Percentiles rank a stretch among this genome's conserved stretches.
Evolutionary conservation across 768 basidiomycete genomes (phyloP).

Genomic region (Tulasnella sp.): DNA sequence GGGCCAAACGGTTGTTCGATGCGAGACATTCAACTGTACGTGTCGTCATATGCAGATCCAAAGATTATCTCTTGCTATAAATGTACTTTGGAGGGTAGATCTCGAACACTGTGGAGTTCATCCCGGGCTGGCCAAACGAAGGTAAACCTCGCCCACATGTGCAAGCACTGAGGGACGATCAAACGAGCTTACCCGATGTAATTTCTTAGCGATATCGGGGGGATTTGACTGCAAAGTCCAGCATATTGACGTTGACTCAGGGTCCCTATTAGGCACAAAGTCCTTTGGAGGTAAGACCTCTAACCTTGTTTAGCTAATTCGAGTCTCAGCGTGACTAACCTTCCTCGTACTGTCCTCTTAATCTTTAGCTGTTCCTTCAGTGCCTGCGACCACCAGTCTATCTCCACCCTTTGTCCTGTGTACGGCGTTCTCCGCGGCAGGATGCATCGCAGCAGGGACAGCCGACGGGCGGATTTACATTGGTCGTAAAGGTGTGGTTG

Average conservation of each 20-base stretch:
- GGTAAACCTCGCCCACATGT: constrained; percentile 10
- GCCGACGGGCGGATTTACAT: constrained; percentile 67
- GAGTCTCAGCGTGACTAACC: background rate
- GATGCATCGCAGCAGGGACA: constrained; percentile 55
- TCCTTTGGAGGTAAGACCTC: background rate
- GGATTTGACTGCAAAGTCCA: constrained; percentile 61
- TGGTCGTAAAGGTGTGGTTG: constrained; percentile 43
- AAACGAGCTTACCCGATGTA: background rate
- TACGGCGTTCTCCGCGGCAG: constrained; percentile 44
- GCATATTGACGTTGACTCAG: constrained; percentile 54
- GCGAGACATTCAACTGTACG: constrained; percentile 51
- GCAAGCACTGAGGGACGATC: background rate
- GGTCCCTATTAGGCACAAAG: constrained; percentile 30
- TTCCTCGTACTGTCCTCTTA: constrained; percentile 28
- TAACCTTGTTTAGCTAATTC: background rate
- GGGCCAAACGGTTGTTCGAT: constrained; percentile 44
- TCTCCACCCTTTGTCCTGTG: constrained; percentile 68
- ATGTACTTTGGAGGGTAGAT: constrained; percentile 29
- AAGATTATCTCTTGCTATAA: background rate
- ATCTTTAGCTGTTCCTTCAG: constrained; percentile 26
- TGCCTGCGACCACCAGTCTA: constrained; percentile 24
- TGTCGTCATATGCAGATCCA: too few relatives aligned
- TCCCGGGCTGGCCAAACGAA: constrained; percentile 59
- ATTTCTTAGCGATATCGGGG: constrained; percentile 38
- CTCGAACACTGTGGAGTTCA: constrained; percentile 56